Evolutionary conservation across 805 yeast genomes (phyloP).

Genomic region (Myxozyma nipponensis): DNA sequence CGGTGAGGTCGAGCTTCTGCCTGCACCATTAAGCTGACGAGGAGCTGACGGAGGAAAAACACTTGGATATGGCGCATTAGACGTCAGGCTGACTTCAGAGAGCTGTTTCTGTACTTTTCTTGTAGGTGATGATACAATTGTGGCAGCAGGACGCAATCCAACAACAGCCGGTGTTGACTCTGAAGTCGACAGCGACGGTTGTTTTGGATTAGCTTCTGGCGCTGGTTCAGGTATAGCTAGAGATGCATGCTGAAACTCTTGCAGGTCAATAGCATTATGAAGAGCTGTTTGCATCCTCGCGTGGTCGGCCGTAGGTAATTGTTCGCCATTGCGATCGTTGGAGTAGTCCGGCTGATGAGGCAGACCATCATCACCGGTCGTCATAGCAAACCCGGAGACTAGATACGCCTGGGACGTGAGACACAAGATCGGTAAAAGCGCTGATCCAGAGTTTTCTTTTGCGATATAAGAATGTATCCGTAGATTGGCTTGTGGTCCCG

Average conservation of each 20-base stretch:
- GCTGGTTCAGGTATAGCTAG: constrained; percentile 17
- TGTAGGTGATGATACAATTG: constrained; percentile 13
- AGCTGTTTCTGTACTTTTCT: neutral
- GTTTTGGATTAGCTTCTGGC: constrained; percentile 8
- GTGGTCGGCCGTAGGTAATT: too few species aligned
- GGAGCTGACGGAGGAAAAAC: constrained; percentile 3
- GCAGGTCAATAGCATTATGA: constrained; percentile 9
- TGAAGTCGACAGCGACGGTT: constrained; percentile 1
- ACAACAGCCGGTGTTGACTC: constrained; percentile 7
- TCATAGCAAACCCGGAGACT: too few species aligned
- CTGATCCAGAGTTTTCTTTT: too few species aligned
- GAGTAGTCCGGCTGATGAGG: too few species aligned
- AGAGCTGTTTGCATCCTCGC: too few species aligned
- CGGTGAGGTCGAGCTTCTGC: constrained; percentile 2
- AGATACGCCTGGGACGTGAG: too few species aligned
- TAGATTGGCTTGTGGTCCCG: too few species aligned
- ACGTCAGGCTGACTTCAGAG: neutral
- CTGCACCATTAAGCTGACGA: constrained; percentile 3
- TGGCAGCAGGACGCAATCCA: constrained; percentile 17
- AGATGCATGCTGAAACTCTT: constrained; percentile 21
- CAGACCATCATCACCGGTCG: too few species aligned
- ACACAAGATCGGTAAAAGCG: too few species aligned
- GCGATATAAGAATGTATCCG: too few species aligned
- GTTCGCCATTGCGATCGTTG: too few species aligned
- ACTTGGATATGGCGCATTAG: neutral